These are phyloP conservation scores for Claviceps sp. DNA, from an alignment of 2,329 filamentous ascomycete species.

Conservation along the genomic window DNA sequence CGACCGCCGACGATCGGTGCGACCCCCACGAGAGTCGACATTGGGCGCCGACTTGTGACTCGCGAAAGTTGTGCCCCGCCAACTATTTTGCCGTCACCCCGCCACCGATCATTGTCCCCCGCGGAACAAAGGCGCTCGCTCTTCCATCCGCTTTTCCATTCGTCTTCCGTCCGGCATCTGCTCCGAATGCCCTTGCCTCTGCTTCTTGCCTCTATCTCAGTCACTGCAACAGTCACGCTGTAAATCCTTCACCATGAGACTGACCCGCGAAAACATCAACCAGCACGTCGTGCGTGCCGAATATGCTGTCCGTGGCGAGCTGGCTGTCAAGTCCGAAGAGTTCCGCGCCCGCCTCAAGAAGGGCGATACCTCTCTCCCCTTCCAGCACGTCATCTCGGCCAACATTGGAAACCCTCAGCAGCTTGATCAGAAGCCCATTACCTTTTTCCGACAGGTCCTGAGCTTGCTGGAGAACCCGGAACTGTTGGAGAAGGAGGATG, in stretches of 20 bases:
- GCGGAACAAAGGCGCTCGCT: neutral
- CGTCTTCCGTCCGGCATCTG: too few species aligned
- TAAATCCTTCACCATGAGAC: constrained; percentile 26
- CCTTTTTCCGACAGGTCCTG: constrained; percentile 95
- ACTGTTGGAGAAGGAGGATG: constrained; percentile 70
- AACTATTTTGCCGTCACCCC: constrained; percentile 3
- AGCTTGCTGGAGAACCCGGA: constrained; percentile 83
- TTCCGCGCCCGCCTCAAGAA: constrained; percentile 63
- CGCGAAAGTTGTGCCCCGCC: constrained; percentile 4
- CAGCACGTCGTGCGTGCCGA: constrained; percentile 73
- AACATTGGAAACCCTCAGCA: constrained; percentile 99
- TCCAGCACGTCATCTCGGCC: constrained; percentile 83
- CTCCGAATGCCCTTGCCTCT: neutral
- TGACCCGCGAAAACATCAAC: constrained; percentile 85
- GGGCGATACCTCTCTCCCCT: constrained; percentile 53
- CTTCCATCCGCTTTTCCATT: neutral
- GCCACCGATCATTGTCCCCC: constrained; percentile 1
- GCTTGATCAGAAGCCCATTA: constrained; percentile 97
- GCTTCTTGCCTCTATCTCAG: constrained; percentile 6
- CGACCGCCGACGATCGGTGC: neutral
- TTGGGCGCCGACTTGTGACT: neutral
- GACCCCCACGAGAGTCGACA: neutral
- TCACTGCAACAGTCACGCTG: constrained; percentile 8
- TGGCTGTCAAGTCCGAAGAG: constrained; percentile 85
- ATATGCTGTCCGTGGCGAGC: constrained; percentile 93